These are phyloP conservation scores for Pseudisothecium myosuroides DNA, from an alignment of 225 moss, liverwort and hornwort genomes.

Conservation along the genomic window DNA sequence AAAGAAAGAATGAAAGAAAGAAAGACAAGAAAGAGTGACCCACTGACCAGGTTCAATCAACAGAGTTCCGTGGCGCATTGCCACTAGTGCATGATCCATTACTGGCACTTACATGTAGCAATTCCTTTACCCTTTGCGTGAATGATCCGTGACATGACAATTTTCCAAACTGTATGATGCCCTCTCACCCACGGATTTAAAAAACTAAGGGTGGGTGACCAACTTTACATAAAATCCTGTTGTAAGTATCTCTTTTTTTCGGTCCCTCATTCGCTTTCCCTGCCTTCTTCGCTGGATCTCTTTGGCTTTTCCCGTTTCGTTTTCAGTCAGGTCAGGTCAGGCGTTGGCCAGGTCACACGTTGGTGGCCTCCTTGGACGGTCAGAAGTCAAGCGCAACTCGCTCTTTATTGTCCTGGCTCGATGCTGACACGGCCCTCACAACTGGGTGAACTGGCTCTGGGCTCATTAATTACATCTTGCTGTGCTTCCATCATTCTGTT, in stretches of 20 bases:
- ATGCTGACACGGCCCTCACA: neutral
- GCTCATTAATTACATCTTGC: neutral
- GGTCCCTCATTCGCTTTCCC: neutral
- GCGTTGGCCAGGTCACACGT: neutral
- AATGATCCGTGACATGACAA: constrained; percentile 13
- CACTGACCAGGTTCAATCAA: neutral
- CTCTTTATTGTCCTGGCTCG: neutral
- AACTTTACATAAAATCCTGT: neutral
- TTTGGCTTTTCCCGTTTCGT: neutral
- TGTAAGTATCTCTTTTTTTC: neutral
- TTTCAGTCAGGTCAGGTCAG: neutral
- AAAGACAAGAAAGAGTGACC: neutral
- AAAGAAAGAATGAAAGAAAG: neutral
- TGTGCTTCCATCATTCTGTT: neutral
- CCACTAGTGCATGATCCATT: constrained; percentile 8
- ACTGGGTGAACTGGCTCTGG: neutral
- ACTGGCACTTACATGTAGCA: neutral
- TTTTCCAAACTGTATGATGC: constrained; percentile 28
- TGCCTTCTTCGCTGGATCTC: neutral
- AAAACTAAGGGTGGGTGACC: constrained; percentile 6
- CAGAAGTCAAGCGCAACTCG: neutral
- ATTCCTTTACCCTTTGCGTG: neutral
- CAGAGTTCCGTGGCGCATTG: constrained; percentile 25
- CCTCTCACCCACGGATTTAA: constrained; percentile 10
- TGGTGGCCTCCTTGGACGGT: neutral